Percentiles rank a stretch among this genome's conserved stretches.
These are phyloP conservation scores for Selenicereus undatus DNA, from an alignment of 148 eudicot genomes.

Conservation along the genomic window DNA sequence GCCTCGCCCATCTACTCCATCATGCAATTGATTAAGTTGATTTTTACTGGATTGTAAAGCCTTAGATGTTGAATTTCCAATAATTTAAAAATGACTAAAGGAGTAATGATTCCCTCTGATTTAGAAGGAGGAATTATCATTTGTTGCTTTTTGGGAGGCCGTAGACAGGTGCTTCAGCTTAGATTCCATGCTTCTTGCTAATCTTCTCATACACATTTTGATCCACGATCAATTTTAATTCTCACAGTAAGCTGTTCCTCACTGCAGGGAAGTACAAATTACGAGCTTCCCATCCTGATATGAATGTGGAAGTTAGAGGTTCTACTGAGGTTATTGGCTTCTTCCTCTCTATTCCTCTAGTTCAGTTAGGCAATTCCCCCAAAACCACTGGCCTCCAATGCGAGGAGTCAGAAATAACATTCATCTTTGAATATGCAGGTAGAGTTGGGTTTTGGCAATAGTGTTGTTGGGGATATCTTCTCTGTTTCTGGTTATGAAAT, in stretches of 20 bases:
- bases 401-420: slow-evolving; percentile 1
- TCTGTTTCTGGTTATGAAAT: slow-evolving; percentile 84
- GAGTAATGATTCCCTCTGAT: not conserved
- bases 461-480: slow-evolving; percentile 68
- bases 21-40: slow-evolving; percentile 4
- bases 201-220: not conserved
- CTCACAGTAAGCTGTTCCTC: slow-evolving; percentile 11
- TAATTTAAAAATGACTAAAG: not conserved
- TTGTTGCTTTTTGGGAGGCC: not conserved
- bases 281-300: slow-evolving; percentile 70
- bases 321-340: slow-evolving; percentile 59
- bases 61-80: not conserved
- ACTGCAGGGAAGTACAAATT: slow-evolving; percentile 73
- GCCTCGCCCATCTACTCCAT: not conserved
- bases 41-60: not conserved
- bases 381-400: not conserved
- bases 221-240: slow-evolving; percentile 12
- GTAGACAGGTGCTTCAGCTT: not conserved
- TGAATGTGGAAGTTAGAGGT: slow-evolving; percentile 69
- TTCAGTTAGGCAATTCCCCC: slow-evolving; percentile 2
- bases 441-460: slow-evolving; percentile 83
- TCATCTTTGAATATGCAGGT: slow-evolving; percentile 46
- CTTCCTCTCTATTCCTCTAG: slow-evolving; percentile 3
- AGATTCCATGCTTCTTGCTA: not conserved
- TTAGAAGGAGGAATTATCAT: not conserved